Evolutionary conservation across 1,284 basidiomycete genomes (phyloP), one percentile per base, ranked within the genome.

Genomic region (Porogramme epimiltina): DNA sequence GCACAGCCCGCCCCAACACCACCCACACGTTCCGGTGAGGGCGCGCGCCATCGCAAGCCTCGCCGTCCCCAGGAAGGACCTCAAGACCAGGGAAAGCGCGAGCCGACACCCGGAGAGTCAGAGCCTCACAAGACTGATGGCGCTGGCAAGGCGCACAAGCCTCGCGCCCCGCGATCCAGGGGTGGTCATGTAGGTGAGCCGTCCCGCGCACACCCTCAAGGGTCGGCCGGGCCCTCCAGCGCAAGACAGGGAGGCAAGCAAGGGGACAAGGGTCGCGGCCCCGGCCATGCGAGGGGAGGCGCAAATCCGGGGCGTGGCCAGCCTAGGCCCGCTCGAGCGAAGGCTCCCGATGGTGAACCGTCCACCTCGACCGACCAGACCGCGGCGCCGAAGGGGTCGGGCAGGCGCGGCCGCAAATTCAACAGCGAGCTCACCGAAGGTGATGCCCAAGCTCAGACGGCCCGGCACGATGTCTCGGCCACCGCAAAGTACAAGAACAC

Each of bases 401-500:
- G 51, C 40, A 46, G 48, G n/a, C 56, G 54, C 26, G 47, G 51
- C 6, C 53, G 52, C 41, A 56, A 56, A 25, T 61, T 61, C 34
- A 45, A 47, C 31, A 50, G 56, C 33, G 46, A 51, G n/a, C 47
- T 61, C n/a, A 61, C 59, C 1, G 54, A 55, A 34, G 33, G 42
- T 1, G 43, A 43, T 5, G 33, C 45, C 3, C 44, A 46, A n/a
- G 6, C 36, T 10, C 6, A 31, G 28, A n/a, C n/a, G n/a, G 8
- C 6, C 13, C 28, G 10, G 9, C 39, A 47, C 22, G 45, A 53
- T 18, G 13, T 40, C 23, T 34, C 51, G 20, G 52, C 59, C 13
- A 45, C 54, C 13, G 53, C 58, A 37, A 60, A 42, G 49, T 62
- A 64, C 39, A 51, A 59, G 10, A 56, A 25, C 23, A 36, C 56